A percentile compares a stretch with the other conserved stretches of the same genome.
These are phyloP conservation scores for Podosphaera fusca DNA, from an alignment of 2,329 filamentous ascomycete species.

Conservation along the genomic window DNA sequence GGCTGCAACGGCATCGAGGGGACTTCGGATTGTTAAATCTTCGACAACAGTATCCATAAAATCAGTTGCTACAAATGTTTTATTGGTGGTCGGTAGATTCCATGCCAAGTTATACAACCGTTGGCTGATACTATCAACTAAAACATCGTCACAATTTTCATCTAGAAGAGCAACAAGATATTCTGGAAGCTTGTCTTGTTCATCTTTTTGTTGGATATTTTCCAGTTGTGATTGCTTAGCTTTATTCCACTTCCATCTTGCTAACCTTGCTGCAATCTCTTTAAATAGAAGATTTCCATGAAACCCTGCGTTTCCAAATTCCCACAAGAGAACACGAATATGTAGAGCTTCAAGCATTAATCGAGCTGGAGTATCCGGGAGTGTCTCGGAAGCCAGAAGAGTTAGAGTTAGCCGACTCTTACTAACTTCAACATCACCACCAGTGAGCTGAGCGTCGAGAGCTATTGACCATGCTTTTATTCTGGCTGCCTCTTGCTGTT, in stretches of 20 bases:
- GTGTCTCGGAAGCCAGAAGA: slow-evolving; percentile 64
- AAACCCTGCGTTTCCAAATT: slow-evolving; percentile 40
- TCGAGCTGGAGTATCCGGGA: slow-evolving; percentile 60
- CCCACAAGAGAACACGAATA: slow-evolving; percentile 72
- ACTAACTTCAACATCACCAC: slow-evolving; percentile 74
- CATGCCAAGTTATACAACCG: slow-evolving; percentile 77
- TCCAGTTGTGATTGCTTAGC: slow-evolving; percentile 39
- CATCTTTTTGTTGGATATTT: slow-evolving; percentile 21
- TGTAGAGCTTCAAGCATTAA: slow-evolving; percentile 87
- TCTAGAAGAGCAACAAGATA: slow-evolving; percentile 57
- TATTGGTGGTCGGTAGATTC: slow-evolving; percentile 53
- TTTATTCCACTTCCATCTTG: slow-evolving; percentile 58
- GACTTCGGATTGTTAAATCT: slow-evolving; percentile 63
- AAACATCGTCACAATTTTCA: slow-evolving; percentile 59
- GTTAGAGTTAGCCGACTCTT: slow-evolving; percentile 69
- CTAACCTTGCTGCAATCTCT: slow-evolving; percentile 47
- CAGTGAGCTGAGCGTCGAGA: slow-evolving; percentile 75
- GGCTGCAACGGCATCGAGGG: slow-evolving; percentile 71
- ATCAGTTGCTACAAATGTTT: slow-evolving; percentile 37
- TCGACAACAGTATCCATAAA: slow-evolving; percentile 68
- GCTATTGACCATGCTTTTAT: slow-evolving; percentile 87
- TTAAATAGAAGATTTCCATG: slow-evolving; percentile 42
- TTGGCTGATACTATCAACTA: slow-evolving; percentile 56
- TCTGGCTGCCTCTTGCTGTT: slow-evolving; percentile 65
- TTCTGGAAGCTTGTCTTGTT: slow-evolving; percentile 42